Evolutionary conservation across 2,329 filamentous ascomycete genomes (phyloP).

Genomic region (Xylaria sp.): DNA sequence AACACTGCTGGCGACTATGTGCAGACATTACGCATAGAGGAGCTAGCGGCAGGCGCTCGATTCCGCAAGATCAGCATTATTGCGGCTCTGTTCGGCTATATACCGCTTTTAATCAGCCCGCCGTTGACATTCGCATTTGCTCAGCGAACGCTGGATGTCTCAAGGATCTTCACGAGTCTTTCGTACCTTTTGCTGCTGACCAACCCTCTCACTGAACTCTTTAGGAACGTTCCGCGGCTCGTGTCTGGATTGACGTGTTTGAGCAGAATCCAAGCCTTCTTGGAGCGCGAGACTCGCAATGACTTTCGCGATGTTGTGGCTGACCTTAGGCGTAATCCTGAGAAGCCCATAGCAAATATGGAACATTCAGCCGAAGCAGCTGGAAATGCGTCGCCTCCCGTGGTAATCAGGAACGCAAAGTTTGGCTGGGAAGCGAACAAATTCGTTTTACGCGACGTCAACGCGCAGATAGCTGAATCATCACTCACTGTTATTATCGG

Average conservation of each 20-base stretch:
- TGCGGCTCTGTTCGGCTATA: conserved; percentile 39
- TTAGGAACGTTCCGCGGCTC: conserved; percentile 44
- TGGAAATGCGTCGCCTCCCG: not conserved
- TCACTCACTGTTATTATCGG: conserved; percentile 55
- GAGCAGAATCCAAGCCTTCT: conserved; percentile 53
- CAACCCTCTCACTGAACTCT: conserved; percentile 53
- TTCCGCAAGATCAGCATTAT: conserved; percentile 41
- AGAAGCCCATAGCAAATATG: not conserved
- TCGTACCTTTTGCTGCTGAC: conserved; percentile 54
- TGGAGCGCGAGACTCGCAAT: conserved; percentile 43
- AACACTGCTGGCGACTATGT: conserved; percentile 46
- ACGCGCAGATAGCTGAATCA: conserved; percentile 47
- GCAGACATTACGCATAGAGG: conserved; percentile 50
- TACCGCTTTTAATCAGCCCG: conserved; percentile 51
- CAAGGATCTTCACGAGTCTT: conserved; percentile 55
- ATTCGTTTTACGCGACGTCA: conserved; percentile 47
- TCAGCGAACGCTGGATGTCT: conserved; percentile 47
- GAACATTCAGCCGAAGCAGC: not conserved
- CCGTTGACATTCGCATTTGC: conserved; percentile 53
- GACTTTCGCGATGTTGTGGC: conserved; percentile 41
- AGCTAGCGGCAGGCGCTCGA: conserved; percentile 50
- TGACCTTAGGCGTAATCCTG: not conserved
- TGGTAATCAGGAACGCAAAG: conserved; percentile 41
- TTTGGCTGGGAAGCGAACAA: conserved; percentile 51
- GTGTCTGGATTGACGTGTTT: conserved; percentile 46